Evolutionary conservation across 352 stramenopile genomes (phyloP).

Genomic region (Globisporangium parvum): DNA sequence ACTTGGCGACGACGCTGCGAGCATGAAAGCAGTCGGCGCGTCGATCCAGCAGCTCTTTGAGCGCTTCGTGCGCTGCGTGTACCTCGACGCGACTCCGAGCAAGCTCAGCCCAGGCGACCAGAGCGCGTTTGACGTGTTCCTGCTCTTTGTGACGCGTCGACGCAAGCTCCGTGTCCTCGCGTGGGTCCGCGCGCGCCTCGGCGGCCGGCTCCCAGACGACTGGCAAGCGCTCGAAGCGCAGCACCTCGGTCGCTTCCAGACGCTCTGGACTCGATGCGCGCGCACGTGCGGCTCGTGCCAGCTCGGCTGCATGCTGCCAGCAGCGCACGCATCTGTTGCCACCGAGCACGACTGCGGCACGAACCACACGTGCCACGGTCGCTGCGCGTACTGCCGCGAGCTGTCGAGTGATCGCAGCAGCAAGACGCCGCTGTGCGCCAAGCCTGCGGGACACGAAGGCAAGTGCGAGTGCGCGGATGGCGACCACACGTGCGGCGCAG

Average conservation of each 20-base stretch:
- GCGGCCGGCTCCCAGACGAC: conserved; percentile 30
- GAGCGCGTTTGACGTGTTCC: conserved; percentile 46
- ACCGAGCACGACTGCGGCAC: conserved; percentile 43
- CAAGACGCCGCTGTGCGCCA: conserved; percentile 34
- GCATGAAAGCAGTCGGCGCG: conserved; percentile 11
- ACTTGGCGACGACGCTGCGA: conserved; percentile 4
- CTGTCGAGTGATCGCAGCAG: neutral
- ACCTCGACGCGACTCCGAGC: neutral
- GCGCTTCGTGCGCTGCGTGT: conserved; percentile 15
- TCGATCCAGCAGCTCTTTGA: conserved; percentile 27
- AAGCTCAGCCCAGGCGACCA: conserved; percentile 24
- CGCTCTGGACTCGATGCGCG: conserved; percentile 51
- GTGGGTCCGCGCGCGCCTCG: conserved; percentile 38
- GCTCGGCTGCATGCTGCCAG: conserved; percentile 60
- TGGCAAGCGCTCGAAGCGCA: conserved; percentile 48
- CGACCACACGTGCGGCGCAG: conserved; percentile 55
- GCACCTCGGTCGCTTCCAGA: conserved; percentile 33
- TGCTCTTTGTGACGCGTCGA: conserved; percentile 51
- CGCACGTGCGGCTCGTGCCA: conserved; percentile 42
- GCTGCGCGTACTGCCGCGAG: conserved; percentile 52
- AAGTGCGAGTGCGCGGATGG: conserved; percentile 53
- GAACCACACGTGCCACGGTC: conserved; percentile 33
- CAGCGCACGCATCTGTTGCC: conserved; percentile 20
- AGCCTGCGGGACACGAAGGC: conserved; percentile 57
- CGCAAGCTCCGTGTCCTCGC: conserved; percentile 37